Percentiles rank a stretch among this genome's conserved stretches.
Evolutionary conservation across 257 asterid genomes (phyloP).

Genomic region (Oldenlandia corymbosa): DNA sequence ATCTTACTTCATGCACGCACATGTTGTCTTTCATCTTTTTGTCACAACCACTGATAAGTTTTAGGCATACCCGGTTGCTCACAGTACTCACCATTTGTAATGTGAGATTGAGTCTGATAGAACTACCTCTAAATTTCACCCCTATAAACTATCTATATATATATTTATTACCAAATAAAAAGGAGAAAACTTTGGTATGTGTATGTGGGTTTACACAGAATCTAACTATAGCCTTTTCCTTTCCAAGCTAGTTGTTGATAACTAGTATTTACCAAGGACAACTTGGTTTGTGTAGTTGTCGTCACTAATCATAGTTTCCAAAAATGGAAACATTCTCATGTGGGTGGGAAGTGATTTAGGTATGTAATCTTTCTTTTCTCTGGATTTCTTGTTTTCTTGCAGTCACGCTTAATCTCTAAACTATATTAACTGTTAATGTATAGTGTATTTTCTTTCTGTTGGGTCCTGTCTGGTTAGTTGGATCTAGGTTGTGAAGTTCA

Average conservation of each 20-base stretch:
- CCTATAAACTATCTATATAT: too few relatives aligned
- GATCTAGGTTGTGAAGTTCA: background rate
- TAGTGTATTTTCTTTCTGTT: background rate
- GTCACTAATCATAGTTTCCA: conserved; percentile 2
- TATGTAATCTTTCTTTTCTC: conserved; percentile 7
- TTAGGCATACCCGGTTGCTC: too few relatives aligned
- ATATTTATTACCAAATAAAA: too few relatives aligned
- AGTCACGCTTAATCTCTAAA: background rate
- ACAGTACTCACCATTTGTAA: too few relatives aligned
- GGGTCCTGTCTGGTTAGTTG: background rate
- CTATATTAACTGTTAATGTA: background rate
- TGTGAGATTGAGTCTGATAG: too few relatives aligned
- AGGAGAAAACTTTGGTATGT: too few relatives aligned
- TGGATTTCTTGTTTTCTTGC: background rate
- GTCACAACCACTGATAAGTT: too few relatives aligned
- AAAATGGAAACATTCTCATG: conserved; percentile 12
- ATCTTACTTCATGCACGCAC: background rate
- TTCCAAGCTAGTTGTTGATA: too few relatives aligned
- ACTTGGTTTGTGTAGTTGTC: conserved; percentile 11
- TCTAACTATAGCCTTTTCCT: too few relatives aligned
- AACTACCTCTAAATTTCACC: too few relatives aligned
- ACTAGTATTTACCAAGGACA: background rate
- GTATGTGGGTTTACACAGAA: too few relatives aligned
- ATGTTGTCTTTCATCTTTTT: background rate
- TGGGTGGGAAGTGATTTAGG: conserved; percentile 6